Percentiles rank a stretch among this genome's conserved stretches.
phyloP scores from a whole-genome alignment of 768 basidiomycete species.

The Zangia roseola region DNA sequence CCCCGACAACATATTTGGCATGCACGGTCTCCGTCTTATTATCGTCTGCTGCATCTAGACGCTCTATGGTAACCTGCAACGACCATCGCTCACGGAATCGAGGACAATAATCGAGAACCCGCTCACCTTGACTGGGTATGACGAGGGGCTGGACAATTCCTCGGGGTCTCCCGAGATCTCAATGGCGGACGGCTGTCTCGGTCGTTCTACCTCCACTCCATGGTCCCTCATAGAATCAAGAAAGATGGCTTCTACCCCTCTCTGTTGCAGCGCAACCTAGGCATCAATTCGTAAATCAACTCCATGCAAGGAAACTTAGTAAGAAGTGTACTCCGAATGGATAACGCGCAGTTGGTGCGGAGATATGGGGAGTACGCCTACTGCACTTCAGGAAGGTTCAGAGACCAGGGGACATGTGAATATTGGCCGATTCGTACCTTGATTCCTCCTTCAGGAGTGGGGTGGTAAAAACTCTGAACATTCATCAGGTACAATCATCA shows the following conservation, averaged over 20 bases:
- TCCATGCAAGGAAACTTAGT: neutral
- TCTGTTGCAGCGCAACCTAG: constrained; percentile 40
- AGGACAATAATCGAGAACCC: too few relatives aligned
- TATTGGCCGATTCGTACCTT: constrained; percentile 38
- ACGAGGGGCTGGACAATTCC: constrained; percentile 32
- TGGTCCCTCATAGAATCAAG: constrained; percentile 37
- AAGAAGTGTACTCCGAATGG: constrained; percentile 59
- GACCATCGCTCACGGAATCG: neutral
- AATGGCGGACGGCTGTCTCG: constrained; percentile 31
- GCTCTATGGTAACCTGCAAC: constrained; percentile 23
- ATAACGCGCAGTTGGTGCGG: constrained; percentile 60
- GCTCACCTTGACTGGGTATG: constrained; percentile 33
- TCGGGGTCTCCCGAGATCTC: constrained; percentile 36
- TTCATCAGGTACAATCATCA: neutral
- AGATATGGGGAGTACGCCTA: constrained; percentile 60
- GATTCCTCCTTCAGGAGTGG: constrained; percentile 56
- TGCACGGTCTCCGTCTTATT: constrained; percentile 31
- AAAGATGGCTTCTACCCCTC: constrained; percentile 41
- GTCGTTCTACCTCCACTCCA: constrained; percentile 37
- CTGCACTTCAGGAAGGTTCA: constrained; percentile 45
- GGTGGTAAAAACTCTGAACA: constrained; percentile 72
- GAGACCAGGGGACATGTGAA: neutral
- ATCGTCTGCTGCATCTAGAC: constrained; percentile 25
- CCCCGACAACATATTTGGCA: constrained; percentile 36
- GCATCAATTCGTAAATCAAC: neutral